Base-by-base conservation (phyloP, 768 basidiomycete species). In the Tylopilus felleus region DNA sequence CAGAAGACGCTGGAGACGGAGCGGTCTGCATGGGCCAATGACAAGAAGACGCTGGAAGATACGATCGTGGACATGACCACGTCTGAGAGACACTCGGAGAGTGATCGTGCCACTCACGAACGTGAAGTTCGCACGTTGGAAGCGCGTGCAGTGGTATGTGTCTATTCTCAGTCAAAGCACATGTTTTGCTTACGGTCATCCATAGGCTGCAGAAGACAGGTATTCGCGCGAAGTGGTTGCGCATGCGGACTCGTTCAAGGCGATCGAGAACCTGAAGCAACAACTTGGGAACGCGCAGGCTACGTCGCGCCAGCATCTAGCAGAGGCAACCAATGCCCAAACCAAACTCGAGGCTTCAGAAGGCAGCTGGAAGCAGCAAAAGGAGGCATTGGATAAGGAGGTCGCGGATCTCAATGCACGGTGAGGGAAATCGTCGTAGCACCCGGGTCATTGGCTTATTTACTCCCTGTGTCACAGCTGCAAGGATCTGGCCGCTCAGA, bases 211-310 rank as follows among this genome's bases (percentile, higher is more conserved):
- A 6, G 90, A 94, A 65, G 87, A 89, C 48, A 81, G 85, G 51
- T 93, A 93, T 60, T 80, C 85, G 5, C 79, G 84, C 47, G 92
- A 92, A 65, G 80, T 94, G n/a, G 73, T 94, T 29, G 76, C 88
- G 1, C 93, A 95, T 66, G 92, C 93, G 0, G 91, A 93, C 21
- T 80, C 88, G 0, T 87, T 94, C 76, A 91, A 91, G 71, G 57
- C 74, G 13, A 78, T 90, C 12, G 82, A 85, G 12, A 72, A 63
- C 10, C 72, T 92, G 57, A 88, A 84, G 66, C 76, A 82, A 47
- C 82, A 90, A 39, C 73, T 94, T 4, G 64, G 75, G 16, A 64
- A 68, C 13, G 71, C 78, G 4, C 84, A 86, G 60, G 65, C 74
- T 2, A 64, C 78, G 9, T 78, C 81, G 9, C 77, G 87, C 13